Evolutionary conservation across 1,284 basidiomycete species (phyloP).

Genomic region (Microbotryum scabiosae): DNA sequence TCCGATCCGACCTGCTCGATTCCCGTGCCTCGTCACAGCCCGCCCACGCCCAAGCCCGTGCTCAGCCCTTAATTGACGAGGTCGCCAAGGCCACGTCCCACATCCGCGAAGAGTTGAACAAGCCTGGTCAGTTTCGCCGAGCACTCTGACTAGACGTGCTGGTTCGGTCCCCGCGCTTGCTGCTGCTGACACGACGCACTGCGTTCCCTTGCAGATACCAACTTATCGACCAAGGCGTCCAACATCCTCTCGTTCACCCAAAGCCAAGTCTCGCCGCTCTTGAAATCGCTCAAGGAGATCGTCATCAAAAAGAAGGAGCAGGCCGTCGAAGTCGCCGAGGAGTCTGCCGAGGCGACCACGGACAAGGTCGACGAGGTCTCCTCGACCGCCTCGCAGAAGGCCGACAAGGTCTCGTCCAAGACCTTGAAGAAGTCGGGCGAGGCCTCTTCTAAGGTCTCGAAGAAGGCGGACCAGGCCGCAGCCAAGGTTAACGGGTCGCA

Average conservation of each 20-base stretch:
- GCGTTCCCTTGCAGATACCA: constrained; percentile 7
- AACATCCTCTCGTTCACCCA: constrained; percentile 28
- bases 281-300: constrained; percentile 13
- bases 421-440: no score
- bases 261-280: constrained; percentile 19
- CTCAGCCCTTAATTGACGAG: constrained; percentile 18
- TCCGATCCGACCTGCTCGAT: background rate
- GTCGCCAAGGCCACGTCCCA: constrained; percentile 12
- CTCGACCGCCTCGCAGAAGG: no score
- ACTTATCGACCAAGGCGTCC: constrained; percentile 12
- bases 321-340: background rate
- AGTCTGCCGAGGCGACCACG: background rate
- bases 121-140: constrained; percentile 7
- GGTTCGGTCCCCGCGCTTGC: no score
- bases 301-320: constrained; percentile 18
- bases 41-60: constrained; percentile 15
- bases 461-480: no score
- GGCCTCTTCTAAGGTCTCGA: no score
- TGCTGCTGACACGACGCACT: background rate
- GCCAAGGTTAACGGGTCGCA: no score
- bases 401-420: no score
- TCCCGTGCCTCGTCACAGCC: constrained; percentile 7
- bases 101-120: constrained; percentile 18
- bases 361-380: no score
- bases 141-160: background rate